Base-by-base conservation (phyloP, 2,329 filamentous ascomycete genomes). In the Pleoardoris graminearum region DNA sequence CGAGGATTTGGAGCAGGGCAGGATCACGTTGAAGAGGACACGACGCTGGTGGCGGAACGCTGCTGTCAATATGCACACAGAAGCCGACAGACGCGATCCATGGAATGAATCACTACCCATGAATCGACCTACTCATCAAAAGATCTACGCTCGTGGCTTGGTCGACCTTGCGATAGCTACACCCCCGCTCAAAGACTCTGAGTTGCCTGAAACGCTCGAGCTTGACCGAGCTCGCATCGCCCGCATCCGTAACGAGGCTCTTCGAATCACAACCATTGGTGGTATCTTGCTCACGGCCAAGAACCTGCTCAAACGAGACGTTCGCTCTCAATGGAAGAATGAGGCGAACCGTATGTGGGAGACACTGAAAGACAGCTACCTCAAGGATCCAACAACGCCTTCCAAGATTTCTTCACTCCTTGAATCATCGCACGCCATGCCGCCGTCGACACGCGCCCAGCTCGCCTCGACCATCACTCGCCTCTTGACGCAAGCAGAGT, bases 261-360 rank as follows among this genome's bases (percentile, higher is more conserved):
- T 87, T 39, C 82, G 85, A 38, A 86, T 93, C 61, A 83, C 89
- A 19, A 88, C 88, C 1, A 83, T 88, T 3, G 88, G 87, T 1
- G 87, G 89, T 0, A 87, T 93, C 42, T 77, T 92, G 23, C 76
- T 93, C 12, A 90, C 91, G 46, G 88, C 87, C 71, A 94, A 94
- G 77, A 93, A 91, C 61, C 78, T 93, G 7, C 81, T 94, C 27
- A 92, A 91, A 74, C 85, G 90, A 14, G 89, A 93, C 65, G 88
- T 91, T 3, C 85, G 90, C 38, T 82, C 83, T 11, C 85, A 87
- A 17, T 94, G 90, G 90, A 90, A 87, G 71, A 83, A 79, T 21
- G 87, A 92, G 72, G 87, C 88, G 0, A 77, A 79, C 2, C 84
- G 89, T n/a, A 83, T 92, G 58, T 84, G 88, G 77, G 76, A 82